These are phyloP conservation scores for Pisolithus thermaeus DNA, from an alignment of 1,284 basidiomycete species.

Conservation along the genomic window DNA sequence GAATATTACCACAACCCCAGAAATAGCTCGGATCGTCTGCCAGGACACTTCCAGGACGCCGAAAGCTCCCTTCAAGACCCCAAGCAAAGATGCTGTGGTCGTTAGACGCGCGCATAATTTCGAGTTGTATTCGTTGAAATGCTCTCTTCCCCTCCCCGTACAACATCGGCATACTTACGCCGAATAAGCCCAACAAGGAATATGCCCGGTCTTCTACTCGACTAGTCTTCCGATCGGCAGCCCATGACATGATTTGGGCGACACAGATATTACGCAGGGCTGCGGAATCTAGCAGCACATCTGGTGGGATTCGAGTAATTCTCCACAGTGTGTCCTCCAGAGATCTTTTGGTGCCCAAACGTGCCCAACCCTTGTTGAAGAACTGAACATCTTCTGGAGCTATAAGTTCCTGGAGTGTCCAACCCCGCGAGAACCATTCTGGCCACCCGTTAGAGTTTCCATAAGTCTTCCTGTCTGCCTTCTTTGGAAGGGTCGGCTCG, in stretches of 20 bases:
- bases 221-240: constrained; percentile 7
- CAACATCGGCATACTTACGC: constrained; percentile 5
- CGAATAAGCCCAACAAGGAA: constrained; percentile 8
- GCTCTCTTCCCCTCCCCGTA: constrained; percentile 10
- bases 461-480: background rate
- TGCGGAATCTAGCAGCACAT: background rate
- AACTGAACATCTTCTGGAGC: constrained; percentile 5
- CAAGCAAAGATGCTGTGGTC: constrained; percentile 10
- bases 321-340: background rate
- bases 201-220: constrained; percentile 9
- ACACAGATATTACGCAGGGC: background rate
- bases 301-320: constrained; percentile 4
- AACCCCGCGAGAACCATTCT: constrained; percentile 5
- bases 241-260: no score
- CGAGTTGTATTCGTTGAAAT: constrained; percentile 7
- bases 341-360: constrained; percentile 3
- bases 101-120: constrained; percentile 6
- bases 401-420: constrained; percentile 3
- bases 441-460: constrained; percentile 1
- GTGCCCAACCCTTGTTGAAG: constrained; percentile 4
- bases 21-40: background rate
- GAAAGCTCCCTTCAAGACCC: background rate
- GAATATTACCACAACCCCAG: background rate
- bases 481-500: background rate
- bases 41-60: background rate